Evolutionary conservation across 2,329 filamentous ascomycete species (phyloP), one percentile per base, ranked within the genome.

Genomic region (Dendrostoma leiphaemia): DNA sequence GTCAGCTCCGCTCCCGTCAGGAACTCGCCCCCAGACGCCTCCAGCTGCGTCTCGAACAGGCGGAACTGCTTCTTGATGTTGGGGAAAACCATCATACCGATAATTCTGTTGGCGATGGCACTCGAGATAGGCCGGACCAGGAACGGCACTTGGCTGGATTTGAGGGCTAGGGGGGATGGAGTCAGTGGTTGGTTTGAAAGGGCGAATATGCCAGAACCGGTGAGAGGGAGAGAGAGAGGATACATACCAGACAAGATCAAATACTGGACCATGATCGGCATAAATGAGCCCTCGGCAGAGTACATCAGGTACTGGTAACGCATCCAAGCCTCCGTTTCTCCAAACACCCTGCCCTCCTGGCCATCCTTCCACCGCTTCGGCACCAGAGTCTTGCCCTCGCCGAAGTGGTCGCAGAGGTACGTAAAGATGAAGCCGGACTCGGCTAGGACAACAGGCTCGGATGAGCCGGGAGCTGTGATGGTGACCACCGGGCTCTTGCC

Each of bases 401-500:
- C 67, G 52, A 77, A 82, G 64, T 85, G 80, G 51, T 94, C 89
- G 62, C 83, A 81, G 23, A 97, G 76, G 68, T 96, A 97, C 72
- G 96, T 88, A 10, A 84, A 77, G 62, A 97, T 93, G 55, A 86
- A 81, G 6, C 82, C 91, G 41, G 88, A 93, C 73, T 97, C 93
- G 9, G 90, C 90, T 44, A 97, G 74, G 0, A 93, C 81, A 10
- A 83, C 64, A 2, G 80, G 74, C 60, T 80, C 67, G 6, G 51
- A 47, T 7, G 53, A 41, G 21, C 68, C 71, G 0, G 73, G 62
- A 0, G 74, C 67, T n/a, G 71, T 73, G 62, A 97, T 76, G 8
- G 81, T 82, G 60, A 97, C 74, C 38, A 93, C 74, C 0, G 93
- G 93, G 1, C 90, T 91, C 69, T 96, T 96, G 58, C 93, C 93